Evolutionary conservation across 2,329 filamentous ascomycete genomes (phyloP), one percentile per base, ranked within the genome.

Genomic region (Lachnellula cervina): DNA sequence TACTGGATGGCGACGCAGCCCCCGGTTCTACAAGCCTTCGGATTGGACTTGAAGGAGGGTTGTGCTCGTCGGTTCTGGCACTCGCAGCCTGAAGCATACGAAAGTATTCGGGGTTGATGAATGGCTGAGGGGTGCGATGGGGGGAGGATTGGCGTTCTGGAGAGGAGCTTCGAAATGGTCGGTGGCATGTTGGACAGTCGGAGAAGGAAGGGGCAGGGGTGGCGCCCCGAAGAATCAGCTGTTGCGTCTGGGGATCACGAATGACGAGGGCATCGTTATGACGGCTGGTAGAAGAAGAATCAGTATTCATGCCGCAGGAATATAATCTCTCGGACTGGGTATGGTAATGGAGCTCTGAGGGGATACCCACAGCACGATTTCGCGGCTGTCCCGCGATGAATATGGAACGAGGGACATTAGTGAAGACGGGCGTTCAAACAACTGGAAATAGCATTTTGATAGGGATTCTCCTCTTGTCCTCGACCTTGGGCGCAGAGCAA

Each of bases 261-360:
- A 97, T 86, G 45, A 99, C 94, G 55, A 99, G 86, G 21, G 92
- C 88, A 74, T 96, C 90, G 68, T 90, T 88, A 71, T 97, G 91
- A 59, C 93, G 94, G 51, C 94, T 97, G 66, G 17, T 28, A 37
- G 28, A 37, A 16, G 21, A 9, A 35, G 32, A 28, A 19, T 66
- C 43, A 69, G 62, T 50, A 57, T 51, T 37, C 6, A 21, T 62
- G 34, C 40, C 53, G 46, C 50, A 51, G 61, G 60, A 17, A 21
- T 44, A 51, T n/a, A 55, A 42, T 43, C 42, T 49, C 23, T 43
- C 40, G 23, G 16, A 25, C 16, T 28, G 43, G 35, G 50, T 49
- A 45, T 14, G 42, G 35, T 47, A 23, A 40, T 25, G 49, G 47
- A 62, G 47, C 40, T 14, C 5, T 38, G 34, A 48, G 23, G 35